phyloP scores from a whole-genome alignment of 768 basidiomycete genomes.

The Kwoniella pini region DNA sequence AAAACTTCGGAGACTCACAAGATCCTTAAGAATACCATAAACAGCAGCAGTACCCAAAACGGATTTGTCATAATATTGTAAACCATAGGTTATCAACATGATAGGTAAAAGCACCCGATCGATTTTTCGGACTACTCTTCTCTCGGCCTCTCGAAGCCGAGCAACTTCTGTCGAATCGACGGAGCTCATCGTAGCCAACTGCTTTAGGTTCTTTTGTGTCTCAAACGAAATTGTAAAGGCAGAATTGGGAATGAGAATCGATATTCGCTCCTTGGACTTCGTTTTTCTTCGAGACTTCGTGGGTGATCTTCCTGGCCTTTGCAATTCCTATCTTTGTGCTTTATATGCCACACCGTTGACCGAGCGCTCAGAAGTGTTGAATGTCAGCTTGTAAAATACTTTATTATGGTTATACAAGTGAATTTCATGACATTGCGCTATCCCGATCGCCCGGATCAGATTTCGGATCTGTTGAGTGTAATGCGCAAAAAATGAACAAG shows the following conservation, averaged over 20 bases:
- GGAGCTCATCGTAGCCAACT: not conserved
- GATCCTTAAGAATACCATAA: constrained; percentile 52
- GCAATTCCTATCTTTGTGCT: too few species aligned
- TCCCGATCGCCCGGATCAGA: constrained; percentile 9
- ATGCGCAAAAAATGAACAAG: not conserved
- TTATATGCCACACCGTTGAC: constrained; percentile 2
- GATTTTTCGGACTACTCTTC: constrained; percentile 35
- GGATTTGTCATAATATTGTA: constrained; percentile 53
- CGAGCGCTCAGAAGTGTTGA: too few species aligned
- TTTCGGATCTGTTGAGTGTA: not conserved
- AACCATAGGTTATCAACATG: constrained; percentile 49
- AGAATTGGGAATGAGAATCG: too few species aligned
- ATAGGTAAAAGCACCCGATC: constrained; percentile 51
- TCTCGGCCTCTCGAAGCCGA: constrained; percentile 24
- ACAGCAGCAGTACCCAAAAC: constrained; percentile 51
- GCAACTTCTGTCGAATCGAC: not conserved
- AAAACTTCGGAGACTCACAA: constrained; percentile 17
- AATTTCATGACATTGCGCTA: constrained; percentile 8
- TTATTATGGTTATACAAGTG: too few species aligned
- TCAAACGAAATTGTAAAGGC: too few species aligned
- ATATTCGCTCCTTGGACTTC: too few species aligned
- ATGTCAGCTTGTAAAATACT: too few species aligned
- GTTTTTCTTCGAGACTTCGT: too few species aligned
- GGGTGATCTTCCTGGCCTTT: too few species aligned
- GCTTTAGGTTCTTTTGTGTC: too few species aligned